Conservation (phyloP, 495 filamentous ascomycete genomes). For the Penicillium canescens region DNA sequence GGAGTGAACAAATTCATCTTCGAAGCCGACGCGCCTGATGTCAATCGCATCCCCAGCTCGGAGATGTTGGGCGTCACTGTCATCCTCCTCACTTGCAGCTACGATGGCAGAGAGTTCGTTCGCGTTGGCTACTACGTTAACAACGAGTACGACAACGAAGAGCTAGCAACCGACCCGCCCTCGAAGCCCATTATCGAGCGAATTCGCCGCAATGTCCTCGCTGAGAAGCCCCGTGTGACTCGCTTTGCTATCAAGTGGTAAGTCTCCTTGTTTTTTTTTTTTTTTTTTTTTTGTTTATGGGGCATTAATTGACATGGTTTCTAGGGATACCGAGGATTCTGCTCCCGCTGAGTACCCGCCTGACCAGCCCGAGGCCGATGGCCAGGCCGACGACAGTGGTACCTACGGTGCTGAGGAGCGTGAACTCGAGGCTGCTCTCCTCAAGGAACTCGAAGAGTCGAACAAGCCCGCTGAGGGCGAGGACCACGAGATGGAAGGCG, state of each 20-base stretch:
- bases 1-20: constrained; percentile 99
- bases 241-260: constrained; percentile 99
- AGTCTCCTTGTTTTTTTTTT: constrained; percentile 14
- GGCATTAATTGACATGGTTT: constrained; percentile 5
- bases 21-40: constrained; percentile 89
- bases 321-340: constrained; percentile 92
- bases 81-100: constrained; percentile 93
- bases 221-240: constrained; percentile 96
- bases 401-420: constrained; percentile 82
- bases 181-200: constrained; percentile 89
- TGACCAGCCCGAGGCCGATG: constrained; percentile 94
- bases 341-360: constrained; percentile 95
- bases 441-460: constrained; percentile 59
- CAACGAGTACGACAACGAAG: constrained; percentile 94
- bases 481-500: constrained; percentile 83
- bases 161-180: constrained; percentile 83
- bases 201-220: constrained; percentile 86
- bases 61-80: constrained; percentile 98
- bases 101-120: constrained; percentile 94
- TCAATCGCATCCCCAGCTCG: constrained; percentile 83
- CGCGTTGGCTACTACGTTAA: constrained; percentile 99
- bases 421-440: constrained; percentile 51
- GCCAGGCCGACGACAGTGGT: constrained; percentile 75
- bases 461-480: constrained; percentile 55
- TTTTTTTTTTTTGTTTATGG: neutral